Conservation (phyloP, 768 basidiomycete species). For the Austroboletus festivus region DNA sequence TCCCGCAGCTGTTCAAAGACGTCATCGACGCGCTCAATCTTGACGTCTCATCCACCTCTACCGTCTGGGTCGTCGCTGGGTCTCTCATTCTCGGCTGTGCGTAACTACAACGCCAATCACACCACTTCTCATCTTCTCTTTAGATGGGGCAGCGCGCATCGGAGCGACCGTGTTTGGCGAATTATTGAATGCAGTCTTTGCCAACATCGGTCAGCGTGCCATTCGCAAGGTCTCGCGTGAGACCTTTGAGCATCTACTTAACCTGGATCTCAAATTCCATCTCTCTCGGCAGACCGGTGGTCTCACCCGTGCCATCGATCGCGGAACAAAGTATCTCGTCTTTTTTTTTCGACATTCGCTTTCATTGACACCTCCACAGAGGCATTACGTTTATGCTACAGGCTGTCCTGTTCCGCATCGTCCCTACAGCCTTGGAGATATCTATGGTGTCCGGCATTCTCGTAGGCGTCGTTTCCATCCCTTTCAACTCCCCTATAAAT, state of each 20-base stretch:
- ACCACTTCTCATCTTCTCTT: conserved; percentile 1
- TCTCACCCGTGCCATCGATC: conserved; percentile 91
- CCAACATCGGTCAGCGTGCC: conserved; percentile 91
- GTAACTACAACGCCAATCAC: conserved; percentile 29
- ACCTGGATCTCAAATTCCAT: conserved; percentile 91
- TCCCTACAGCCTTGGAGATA: conserved; percentile 94
- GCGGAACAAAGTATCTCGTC: conserved; percentile 83
- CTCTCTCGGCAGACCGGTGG: conserved; percentile 93
- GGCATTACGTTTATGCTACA: conserved; percentile 95
- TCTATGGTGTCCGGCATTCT: conserved; percentile 96
- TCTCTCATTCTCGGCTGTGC: conserved; percentile 86
- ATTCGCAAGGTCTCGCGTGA: conserved; percentile 94
- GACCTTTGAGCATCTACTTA: conserved; percentile 90
- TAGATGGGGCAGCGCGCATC: conserved; percentile 89
- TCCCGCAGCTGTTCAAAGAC: conserved; percentile 92
- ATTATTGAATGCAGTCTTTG: conserved; percentile 92
- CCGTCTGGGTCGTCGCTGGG: conserved; percentile 92
- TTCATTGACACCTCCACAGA: conserved; percentile 43
- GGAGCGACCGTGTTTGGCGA: conserved; percentile 89
- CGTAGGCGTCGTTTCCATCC: conserved; percentile 44
- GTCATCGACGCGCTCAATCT: conserved; percentile 90
- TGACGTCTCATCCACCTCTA: conserved; percentile 65
- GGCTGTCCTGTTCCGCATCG: conserved; percentile 90
- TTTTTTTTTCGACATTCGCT: neutral
- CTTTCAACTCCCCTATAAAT: neutral